Conservation (phyloP, 169 alveolate genomes). For the Plasmodium blacklocki region DNA sequence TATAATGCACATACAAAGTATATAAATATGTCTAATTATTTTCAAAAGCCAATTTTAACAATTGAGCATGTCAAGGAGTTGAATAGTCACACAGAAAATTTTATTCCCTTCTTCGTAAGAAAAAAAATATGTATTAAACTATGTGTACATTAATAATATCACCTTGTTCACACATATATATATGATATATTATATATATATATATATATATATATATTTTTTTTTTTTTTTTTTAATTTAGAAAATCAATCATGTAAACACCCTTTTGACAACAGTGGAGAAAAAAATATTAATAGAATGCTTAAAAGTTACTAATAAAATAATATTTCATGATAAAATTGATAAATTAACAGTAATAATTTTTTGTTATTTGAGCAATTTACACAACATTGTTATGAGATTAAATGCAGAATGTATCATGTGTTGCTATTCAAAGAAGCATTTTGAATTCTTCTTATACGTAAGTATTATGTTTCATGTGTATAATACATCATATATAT, state of each 20-base stretch:
- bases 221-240: slow-evolving; percentile 13
- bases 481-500: slow-evolving; percentile 3
- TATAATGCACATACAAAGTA: slow-evolving; percentile 41
- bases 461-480: slow-evolving; percentile 16
- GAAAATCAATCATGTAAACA: slow-evolving; percentile 47
- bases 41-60: slow-evolving; percentile 56
- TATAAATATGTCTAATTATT: slow-evolving; percentile 49
- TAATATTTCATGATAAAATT: slow-evolving; percentile 46
- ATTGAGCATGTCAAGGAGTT: slow-evolving; percentile 43
- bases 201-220: slow-evolving; percentile 1
- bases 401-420: slow-evolving; percentile 64
- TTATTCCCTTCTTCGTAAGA: slow-evolving; percentile 72
- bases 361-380: slow-evolving; percentile 70
- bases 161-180: background rate
- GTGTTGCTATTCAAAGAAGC: slow-evolving; percentile 67
- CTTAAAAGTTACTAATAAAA: slow-evolving; percentile 63
- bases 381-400: slow-evolving; percentile 69
- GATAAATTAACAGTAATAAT: slow-evolving; percentile 58
- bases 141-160: no score
- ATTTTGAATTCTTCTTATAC: slow-evolving; percentile 58
- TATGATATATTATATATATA: background rate
- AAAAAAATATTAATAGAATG: slow-evolving; percentile 63
- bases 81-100: slow-evolving; percentile 51
- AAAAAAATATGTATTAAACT: background rate
- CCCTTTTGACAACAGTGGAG: slow-evolving; percentile 64